Base-by-base conservation (phyloP, 805 yeast species). In the Suhomyces faveliae region DNA sequence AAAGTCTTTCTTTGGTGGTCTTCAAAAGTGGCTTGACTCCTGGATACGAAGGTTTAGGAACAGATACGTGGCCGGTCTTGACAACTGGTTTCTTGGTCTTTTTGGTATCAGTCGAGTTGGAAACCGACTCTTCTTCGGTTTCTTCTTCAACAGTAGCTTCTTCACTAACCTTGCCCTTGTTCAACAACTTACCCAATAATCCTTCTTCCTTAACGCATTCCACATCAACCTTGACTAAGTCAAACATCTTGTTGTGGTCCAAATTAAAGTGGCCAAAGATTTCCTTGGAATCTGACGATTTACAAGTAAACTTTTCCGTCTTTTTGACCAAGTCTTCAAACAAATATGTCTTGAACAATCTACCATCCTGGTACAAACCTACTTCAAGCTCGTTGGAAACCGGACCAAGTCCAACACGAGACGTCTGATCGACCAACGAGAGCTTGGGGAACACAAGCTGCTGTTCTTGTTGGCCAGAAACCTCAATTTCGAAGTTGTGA, bases 161-260 rank as follows among this genome's bases (percentile, higher is more conserved):
- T 25, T 57, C 54, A 21, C 58, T 22, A 11, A 58, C 49, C 45
- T 56, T 50, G 22, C 56, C 51, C 40, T 58, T 55, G 27, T 55
- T 58, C 51, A 65, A 56, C n/a, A 63, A 51, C 11, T 60, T 63
- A 20, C 61, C 59, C 22, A 62, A 60, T 35, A 68, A 58, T 2
- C 62, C 60, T 19, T 51, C 51, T 22, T 51, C 51, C 25, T 52
- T 52, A 7, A 61, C 54, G 64, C 87, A 83, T 40, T 69, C 64
- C 4, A 76, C 73, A 35, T 73, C 72, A 2, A 83, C 57, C n/a
- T 66, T 59, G 5, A 68, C 67, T 41, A 85, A 49, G 17, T 61
- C 63, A 55, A 84, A 79, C 2, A 83, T 52, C 52, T 83, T 78
- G 58, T 77, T 79, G 44, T 70, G 64, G 41, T 78, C 74, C 22